Evolutionary conservation across 2,329 filamentous ascomycete genomes (phyloP).

Genomic region (Ophioceras dolichostomum): DNA sequence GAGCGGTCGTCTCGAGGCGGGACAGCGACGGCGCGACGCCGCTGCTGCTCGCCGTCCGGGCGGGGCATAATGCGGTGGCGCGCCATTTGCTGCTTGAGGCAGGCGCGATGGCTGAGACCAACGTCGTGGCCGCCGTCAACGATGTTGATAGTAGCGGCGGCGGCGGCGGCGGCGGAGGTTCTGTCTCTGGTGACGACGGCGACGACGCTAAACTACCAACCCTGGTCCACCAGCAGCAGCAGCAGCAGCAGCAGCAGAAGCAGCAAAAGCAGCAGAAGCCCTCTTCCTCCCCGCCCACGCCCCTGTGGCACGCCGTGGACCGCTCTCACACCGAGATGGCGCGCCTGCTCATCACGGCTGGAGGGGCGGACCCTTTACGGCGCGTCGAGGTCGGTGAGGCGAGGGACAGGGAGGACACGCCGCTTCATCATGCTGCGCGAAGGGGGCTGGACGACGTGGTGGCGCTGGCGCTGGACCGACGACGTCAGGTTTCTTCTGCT

Average conservation of each 20-base stretch:
- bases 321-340: slow-evolving; percentile 7
- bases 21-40: slow-evolving; percentile 13
- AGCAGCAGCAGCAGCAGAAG: neutral
- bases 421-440: slow-evolving; percentile 15
- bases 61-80: slow-evolving; percentile 10
- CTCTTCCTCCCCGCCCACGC: neutral
- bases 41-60: slow-evolving; percentile 10
- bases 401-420: slow-evolving; percentile 12
- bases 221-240: too few relatives aligned
- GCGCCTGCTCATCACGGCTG: slow-evolving; percentile 8
- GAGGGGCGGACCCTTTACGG: slow-evolving; percentile 8
- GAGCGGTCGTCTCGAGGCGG: slow-evolving; percentile 8
- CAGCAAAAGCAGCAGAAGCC: neutral
- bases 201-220: too few relatives aligned
- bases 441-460: slow-evolving; percentile 13
- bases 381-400: too few relatives aligned
- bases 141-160: too few relatives aligned
- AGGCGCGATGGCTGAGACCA: neutral
- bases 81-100: slow-evolving; percentile 5
- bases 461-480: slow-evolving; percentile 3
- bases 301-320: slow-evolving; percentile 5
- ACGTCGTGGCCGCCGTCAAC: slow-evolving; percentile 9
- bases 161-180: neutral
- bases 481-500: neutral
- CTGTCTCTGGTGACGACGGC: too few relatives aligned